Conservation (phyloP, 208 protist genomes). For the Trypanosoma vivax region DNA sequence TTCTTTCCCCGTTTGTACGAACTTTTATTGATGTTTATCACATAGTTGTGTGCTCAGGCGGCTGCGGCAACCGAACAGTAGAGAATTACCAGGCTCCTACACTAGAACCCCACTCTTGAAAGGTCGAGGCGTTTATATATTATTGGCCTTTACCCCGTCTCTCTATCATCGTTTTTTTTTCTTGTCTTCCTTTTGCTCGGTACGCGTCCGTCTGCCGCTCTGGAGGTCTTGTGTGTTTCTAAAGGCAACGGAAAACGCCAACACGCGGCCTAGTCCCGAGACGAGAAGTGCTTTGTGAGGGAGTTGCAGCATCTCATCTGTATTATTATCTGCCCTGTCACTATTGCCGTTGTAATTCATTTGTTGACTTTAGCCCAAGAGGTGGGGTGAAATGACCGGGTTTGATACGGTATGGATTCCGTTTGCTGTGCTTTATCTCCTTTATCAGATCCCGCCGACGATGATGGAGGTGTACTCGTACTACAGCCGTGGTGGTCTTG, state of each 20-base stretch:
- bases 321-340: constrained; percentile 5
- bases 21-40: too few species aligned
- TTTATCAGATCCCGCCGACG: constrained; percentile 84
- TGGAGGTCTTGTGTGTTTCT: not conserved
- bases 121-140: too few species aligned
- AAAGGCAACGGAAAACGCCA: too few species aligned
- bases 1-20: too few species aligned
- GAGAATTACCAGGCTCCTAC: too few species aligned
- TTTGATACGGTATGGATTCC: constrained; percentile 80
- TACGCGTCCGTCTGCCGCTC: not conserved
- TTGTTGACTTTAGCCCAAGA: not conserved
- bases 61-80: too few species aligned
- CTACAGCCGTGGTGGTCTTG: constrained; percentile 82
- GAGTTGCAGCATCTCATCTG: not conserved
- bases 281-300: too few species aligned
- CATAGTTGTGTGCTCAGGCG: too few species aligned
- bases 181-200: not conserved
- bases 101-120: too few species aligned
- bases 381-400: constrained; percentile 41
- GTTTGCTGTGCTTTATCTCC: constrained; percentile 80
- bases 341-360: not conserved
- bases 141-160: too few species aligned
- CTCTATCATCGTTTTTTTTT: not conserved
- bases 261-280: too few species aligned
- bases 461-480: constrained; percentile 89